A percentile compares a stretch with the other conserved stretches of the same genome.
Conservation (phyloP, 192 early-diverging fungal genomes). For the Coemansia sp. region DNA sequence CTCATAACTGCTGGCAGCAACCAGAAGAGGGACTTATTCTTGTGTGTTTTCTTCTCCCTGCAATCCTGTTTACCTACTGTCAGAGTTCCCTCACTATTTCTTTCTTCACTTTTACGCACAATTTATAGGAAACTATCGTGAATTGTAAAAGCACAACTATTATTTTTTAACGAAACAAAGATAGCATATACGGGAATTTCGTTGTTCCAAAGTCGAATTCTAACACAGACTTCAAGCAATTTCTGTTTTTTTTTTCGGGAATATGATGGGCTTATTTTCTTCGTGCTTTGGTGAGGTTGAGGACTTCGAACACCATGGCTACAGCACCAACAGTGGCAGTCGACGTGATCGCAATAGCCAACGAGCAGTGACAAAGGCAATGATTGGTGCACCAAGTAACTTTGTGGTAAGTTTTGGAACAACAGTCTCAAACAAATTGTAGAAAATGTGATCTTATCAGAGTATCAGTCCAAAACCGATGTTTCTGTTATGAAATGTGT, state of each 20-base stretch:
- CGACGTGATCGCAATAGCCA: slow-evolving; percentile 7
- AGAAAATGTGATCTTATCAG: not conserved
- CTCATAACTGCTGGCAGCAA: not conserved
- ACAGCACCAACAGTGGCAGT: slow-evolving; percentile 5
- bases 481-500: not conserved
- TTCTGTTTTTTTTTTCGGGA: not conserved
- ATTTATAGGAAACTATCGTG: not conserved
- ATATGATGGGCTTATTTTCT: slow-evolving; percentile 48
- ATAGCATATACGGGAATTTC: not conserved
- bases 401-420: slow-evolving; percentile 42
- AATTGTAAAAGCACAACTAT: not conserved
- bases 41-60: not conserved
- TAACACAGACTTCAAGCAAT: not conserved
- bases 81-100: not conserved
- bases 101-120: not conserved
- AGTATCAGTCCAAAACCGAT: not conserved
- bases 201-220: not conserved
- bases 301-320: slow-evolving; percentile 6
- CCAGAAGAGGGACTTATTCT: not conserved
- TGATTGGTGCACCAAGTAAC: slow-evolving; percentile 52
- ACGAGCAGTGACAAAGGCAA: slow-evolving; percentile 48
- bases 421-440: not conserved
- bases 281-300: slow-evolving; percentile 52
- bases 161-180: not conserved
- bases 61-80: not conserved